Conservation (phyloP, 2,329 filamentous ascomycete genomes). For the Neocatenulostroma microsporum region DNA sequence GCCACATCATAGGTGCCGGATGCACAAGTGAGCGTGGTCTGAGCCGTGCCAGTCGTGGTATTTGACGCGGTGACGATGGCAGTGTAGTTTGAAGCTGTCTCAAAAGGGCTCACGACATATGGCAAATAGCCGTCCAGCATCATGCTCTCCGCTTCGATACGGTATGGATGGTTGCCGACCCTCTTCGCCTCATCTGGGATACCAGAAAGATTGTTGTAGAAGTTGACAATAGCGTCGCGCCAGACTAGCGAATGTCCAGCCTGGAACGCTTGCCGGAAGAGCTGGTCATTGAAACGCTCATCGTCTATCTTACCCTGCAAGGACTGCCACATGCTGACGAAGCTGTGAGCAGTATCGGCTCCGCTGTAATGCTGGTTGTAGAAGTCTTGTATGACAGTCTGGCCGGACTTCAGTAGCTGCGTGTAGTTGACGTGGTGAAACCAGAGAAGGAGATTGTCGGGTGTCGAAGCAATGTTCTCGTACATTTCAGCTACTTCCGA, state of each 20-base stretch:
- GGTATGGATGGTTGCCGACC: constrained; percentile 54
- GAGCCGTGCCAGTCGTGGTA: constrained; percentile 44
- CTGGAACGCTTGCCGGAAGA: constrained; percentile 56
- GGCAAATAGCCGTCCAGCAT: constrained; percentile 49
- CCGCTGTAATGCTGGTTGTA: constrained; percentile 57
- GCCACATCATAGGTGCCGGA: constrained; percentile 55
- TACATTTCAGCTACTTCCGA: constrained; percentile 50
- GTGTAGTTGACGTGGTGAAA: constrained; percentile 68
- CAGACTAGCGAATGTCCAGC: constrained; percentile 63
- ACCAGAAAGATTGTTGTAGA: constrained; percentile 54
- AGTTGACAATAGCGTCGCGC: constrained; percentile 59
- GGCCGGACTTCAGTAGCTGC: constrained; percentile 52
- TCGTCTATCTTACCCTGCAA: constrained; percentile 51
- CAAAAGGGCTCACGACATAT: constrained; percentile 50
- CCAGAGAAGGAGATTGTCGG: constrained; percentile 62
- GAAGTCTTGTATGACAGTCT: constrained; percentile 61
- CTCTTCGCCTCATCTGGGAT: constrained; percentile 51
- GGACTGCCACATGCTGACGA: constrained; percentile 47
- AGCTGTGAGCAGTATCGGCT: constrained; percentile 53
- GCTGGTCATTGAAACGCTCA: constrained; percentile 52
- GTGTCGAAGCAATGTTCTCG: constrained; percentile 55
- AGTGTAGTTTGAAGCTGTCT: constrained; percentile 50
- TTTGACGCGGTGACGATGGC: constrained; percentile 52
- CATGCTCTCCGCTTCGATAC: constrained; percentile 65
- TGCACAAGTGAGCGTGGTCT: constrained; percentile 40